Conservation (phyloP, 176 grass and related monocot species). For the Triticum monococcum region DNA sequence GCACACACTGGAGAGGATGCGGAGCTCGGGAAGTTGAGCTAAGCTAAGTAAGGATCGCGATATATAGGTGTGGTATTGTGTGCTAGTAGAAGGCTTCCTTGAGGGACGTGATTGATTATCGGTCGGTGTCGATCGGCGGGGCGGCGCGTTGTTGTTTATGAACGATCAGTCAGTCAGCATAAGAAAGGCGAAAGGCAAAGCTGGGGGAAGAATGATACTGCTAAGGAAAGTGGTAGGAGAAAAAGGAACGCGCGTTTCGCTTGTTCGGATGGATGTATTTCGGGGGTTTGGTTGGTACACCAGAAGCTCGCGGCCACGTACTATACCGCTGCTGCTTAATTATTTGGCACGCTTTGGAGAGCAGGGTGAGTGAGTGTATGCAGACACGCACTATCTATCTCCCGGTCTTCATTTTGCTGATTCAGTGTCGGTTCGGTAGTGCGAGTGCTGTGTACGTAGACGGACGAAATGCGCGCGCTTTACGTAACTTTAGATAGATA, state of each 20-base stretch:
- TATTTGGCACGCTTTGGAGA: background rate
- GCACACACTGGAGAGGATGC: background rate
- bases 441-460: background rate
- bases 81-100: background rate
- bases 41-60: background rate
- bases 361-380: background rate
- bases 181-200: background rate
- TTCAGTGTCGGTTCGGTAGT: background rate
- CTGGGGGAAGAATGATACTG: background rate
- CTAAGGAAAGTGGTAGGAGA: conserved; percentile 31
- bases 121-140: background rate
- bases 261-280: background rate
- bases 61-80: background rate
- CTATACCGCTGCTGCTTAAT: background rate
- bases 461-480: background rate
- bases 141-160: conserved; percentile 20
- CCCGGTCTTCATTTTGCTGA: background rate
- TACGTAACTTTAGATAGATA: background rate
- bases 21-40: background rate
- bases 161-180: background rate
- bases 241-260: background rate
- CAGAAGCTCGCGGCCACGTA: conserved; percentile 4
- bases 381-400: background rate
- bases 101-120: conserved; percentile 23
- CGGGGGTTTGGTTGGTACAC: background rate